Conservation (phyloP, 176 grass and related monocot species). For the Avena eriantha region DNA sequence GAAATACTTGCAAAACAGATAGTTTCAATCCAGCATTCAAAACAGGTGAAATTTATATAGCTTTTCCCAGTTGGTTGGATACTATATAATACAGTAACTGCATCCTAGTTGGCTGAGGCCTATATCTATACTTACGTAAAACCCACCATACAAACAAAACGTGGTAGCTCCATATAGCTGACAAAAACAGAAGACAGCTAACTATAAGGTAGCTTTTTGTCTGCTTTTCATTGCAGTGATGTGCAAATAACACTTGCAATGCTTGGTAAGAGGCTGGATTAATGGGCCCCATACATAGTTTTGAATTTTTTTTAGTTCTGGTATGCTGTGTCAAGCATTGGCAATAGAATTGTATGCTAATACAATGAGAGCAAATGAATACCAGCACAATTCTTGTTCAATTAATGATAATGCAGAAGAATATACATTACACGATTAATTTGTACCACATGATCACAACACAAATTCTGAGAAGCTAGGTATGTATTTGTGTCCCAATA, state of each 20-base stretch:
- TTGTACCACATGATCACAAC: neutral
- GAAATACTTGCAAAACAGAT: neutral
- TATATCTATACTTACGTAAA: slow-evolving; percentile 18
- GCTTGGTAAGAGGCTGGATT: neutral
- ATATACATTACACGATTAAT: slow-evolving; percentile 16
- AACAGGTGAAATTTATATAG: neutral
- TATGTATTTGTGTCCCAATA: neutral
- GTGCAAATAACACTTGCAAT: slow-evolving; percentile 2
- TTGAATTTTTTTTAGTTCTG: neutral
- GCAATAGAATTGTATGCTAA: neutral
- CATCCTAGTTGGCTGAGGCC: neutral
- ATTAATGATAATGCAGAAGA: slow-evolving; percentile 18
- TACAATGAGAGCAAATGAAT: neutral
- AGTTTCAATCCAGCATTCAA: neutral
- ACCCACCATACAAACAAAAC: neutral
- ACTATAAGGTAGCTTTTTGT: neutral
- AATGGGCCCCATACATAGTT: neutral
- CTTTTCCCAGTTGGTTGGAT: neutral
- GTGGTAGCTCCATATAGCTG: neutral
- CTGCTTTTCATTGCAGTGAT: neutral
- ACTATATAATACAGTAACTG: neutral
- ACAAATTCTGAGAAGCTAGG: neutral
- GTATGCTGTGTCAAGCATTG: neutral
- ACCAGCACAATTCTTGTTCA: neutral
- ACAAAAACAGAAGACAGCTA: slow-evolving; percentile 1